These are phyloP conservation scores for Arctium minus DNA, from an alignment of 129 eudicot genomes.

Conservation along the genomic window DNA sequence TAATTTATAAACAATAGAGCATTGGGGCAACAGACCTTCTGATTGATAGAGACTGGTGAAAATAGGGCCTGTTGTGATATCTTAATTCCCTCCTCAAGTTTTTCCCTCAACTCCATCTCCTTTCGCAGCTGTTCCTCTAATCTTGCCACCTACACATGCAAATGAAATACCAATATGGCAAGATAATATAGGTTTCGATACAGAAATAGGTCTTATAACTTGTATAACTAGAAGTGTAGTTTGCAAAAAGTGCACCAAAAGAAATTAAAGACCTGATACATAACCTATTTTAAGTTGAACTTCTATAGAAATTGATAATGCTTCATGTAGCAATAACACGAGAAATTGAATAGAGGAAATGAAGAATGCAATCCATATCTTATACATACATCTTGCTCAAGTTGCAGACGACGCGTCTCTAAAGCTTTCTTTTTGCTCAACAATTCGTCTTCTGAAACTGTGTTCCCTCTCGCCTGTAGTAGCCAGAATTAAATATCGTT, in stretches of 20 bases:
- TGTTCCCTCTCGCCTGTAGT: constrained; percentile 42
- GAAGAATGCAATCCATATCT: background rate
- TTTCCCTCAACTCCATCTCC: constrained; percentile 62
- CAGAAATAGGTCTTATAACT: background rate
- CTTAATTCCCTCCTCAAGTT: constrained; percentile 63
- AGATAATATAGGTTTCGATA: constrained; percentile 3
- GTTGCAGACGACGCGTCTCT: constrained; percentile 52
- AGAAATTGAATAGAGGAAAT: constrained; percentile 2
- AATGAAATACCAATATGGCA: background rate
- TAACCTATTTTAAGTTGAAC: background rate
- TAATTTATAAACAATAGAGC: background rate
- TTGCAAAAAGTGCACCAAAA: no score
- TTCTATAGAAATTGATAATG: background rate
- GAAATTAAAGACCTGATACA: background rate
- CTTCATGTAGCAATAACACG: background rate
- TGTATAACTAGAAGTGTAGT: background rate
- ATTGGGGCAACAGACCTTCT: constrained; percentile 40
- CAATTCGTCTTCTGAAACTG: constrained; percentile 37
- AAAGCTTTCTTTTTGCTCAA: constrained; percentile 51
- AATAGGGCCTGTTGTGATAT: constrained; percentile 36
- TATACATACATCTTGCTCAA: constrained; percentile 70
- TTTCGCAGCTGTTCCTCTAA: constrained; percentile 61
- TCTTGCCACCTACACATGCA: constrained; percentile 58
- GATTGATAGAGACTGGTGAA: constrained; percentile 38
- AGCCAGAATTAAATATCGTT: background rate